A percentile compares a stretch with the other conserved stretches of the same genome.
Conservation (phyloP, 2,329 filamentous ascomycete species). For the Fusarium tupiense region DNA sequence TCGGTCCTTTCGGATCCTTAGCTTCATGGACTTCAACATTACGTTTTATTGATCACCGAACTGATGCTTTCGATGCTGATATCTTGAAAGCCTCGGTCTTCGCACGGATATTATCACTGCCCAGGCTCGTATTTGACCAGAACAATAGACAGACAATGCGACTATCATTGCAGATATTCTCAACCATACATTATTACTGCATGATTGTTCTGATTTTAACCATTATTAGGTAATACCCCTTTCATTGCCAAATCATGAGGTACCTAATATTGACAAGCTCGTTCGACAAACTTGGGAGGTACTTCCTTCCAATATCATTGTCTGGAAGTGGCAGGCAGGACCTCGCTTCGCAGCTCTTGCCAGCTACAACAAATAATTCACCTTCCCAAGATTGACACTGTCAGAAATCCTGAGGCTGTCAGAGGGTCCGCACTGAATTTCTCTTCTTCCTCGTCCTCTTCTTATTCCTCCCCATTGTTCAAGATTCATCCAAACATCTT, state of each 20-base stretch:
- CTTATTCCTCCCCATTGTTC: constrained; percentile 5
- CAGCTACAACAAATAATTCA: background rate
- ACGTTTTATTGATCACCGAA: too few species aligned
- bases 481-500: background rate
- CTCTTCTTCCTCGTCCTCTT: background rate
- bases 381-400: background rate
- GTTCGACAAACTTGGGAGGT: background rate
- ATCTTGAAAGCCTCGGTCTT: background rate
- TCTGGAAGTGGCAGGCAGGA: background rate
- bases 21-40: background rate
- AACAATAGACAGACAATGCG: too few species aligned
- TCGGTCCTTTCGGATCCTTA: background rate
- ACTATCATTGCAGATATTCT: background rate
- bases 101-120: background rate
- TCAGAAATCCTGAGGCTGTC: background rate
- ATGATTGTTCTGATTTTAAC: background rate
- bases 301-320: background rate
- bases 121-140: background rate
- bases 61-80: background rate
- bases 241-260: background rate
- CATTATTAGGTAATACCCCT: background rate
- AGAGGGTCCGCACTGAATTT: background rate
- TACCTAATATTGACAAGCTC: background rate
- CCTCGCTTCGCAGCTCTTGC: constrained; percentile 4
- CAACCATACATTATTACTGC: background rate